Evolutionary conservation across 495 filamentous ascomycete species (phyloP).

Genomic region (Neurospora sp.): DNA sequence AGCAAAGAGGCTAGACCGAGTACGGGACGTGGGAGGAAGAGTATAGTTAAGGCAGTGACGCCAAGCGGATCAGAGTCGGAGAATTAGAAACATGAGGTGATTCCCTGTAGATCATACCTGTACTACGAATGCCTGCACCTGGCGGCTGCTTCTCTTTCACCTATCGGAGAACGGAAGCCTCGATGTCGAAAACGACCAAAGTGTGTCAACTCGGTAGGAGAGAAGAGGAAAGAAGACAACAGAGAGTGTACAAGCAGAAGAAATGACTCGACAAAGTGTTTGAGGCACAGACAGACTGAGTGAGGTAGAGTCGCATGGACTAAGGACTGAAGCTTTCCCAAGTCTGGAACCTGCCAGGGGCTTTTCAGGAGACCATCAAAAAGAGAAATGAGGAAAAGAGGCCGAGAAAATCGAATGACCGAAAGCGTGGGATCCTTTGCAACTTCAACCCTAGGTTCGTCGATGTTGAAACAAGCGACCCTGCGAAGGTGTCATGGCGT

Average conservation of each 20-base stretch:
- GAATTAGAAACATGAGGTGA: slow-evolving; percentile 33
- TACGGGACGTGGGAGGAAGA: slow-evolving; percentile 29
- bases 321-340: background rate
- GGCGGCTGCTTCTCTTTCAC: slow-evolving; percentile 16
- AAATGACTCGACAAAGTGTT: slow-evolving; percentile 11
- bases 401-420: slow-evolving; percentile 3
- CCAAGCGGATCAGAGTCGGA: slow-evolving; percentile 21
- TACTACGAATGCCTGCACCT: slow-evolving; percentile 37
- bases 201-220: background rate
- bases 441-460: background rate
- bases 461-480: background rate
- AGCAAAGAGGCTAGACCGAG: slow-evolving; percentile 20
- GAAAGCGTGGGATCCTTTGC: slow-evolving; percentile 3
- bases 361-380: background rate
- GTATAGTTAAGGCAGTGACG: slow-evolving; percentile 34
- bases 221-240: slow-evolving; percentile 3
- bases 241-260: slow-evolving; percentile 6
- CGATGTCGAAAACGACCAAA: background rate
- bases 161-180: slow-evolving; percentile 4
- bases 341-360: slow-evolving; percentile 15
- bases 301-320: background rate
- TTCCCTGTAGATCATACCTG: slow-evolving; percentile 41
- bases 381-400: background rate
- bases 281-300: background rate
- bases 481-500: background rate